Percentiles rank a stretch among this genome's conserved stretches.
phyloP scores from a whole-genome alignment of 83 land plant genomes.

The Picea engelmannii region DNA sequence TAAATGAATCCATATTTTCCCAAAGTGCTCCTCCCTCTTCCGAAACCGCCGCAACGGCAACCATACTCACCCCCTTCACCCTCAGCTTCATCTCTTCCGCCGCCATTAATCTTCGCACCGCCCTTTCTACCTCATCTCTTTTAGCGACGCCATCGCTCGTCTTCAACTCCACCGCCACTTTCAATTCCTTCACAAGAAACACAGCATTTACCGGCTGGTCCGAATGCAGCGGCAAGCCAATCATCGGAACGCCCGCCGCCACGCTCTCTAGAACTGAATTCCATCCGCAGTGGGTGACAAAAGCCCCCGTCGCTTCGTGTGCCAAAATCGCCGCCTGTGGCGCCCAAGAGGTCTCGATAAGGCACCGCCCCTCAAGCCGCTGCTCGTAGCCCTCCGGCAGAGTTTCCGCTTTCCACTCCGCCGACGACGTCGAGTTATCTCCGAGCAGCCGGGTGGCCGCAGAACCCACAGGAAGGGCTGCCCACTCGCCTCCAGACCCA shows the following conservation, averaged over 20 bases:
- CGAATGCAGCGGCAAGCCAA: slow-evolving; percentile 38
- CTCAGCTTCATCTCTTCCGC: slow-evolving; percentile 24
- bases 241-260: slow-evolving; percentile 37
- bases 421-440: neutral
- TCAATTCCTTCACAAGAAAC: slow-evolving; percentile 26
- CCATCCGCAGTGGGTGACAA: slow-evolving; percentile 56
- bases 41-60: slow-evolving; percentile 11
- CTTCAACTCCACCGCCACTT: slow-evolving; percentile 20
- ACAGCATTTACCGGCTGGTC: slow-evolving; percentile 38
- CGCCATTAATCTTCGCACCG: neutral
- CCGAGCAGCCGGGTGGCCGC: slow-evolving; percentile 20
- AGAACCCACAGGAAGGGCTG: slow-evolving; percentile 30
- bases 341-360: slow-evolving; percentile 45
- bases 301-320: slow-evolving; percentile 29
- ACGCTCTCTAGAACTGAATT: slow-evolving; percentile 43
- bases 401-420: slow-evolving; percentile 18
- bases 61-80: slow-evolving; percentile 20
- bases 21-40: slow-evolving; percentile 7
- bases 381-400: slow-evolving; percentile 52
- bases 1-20: neutral
- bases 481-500: slow-evolving; percentile 39
- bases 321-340: slow-evolving; percentile 39
- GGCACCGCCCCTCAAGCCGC: slow-evolving; percentile 23
- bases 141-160: neutral
- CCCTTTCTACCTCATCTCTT: slow-evolving; percentile 17